Base-by-base conservation (phyloP, 805 yeast genomes). In the Tetrapisispora arboricola region DNA sequence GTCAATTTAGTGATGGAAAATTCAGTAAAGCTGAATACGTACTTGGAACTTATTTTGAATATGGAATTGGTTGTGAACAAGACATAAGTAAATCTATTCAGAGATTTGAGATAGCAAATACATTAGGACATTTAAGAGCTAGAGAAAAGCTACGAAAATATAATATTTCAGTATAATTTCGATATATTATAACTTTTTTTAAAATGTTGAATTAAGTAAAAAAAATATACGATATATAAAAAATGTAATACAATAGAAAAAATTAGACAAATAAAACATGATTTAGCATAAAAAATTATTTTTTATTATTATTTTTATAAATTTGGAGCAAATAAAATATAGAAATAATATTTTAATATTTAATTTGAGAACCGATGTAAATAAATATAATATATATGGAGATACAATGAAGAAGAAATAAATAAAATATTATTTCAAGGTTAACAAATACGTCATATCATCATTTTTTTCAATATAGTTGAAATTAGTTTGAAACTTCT, bases 11-110 rank as follows among this genome's bases (percentile, higher is more conserved):
- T 0, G 75, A 74, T 41, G 71, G 70, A 20, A 80, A 79, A 19
- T 65, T 76, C 40, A 65, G 73, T 1, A 73, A 77, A 45, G 85
- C 84, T 2, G 78, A 79, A 49, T 82, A 75, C 53, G 82, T 84
- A 31, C 54, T 83, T 30, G 90, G 84, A 0, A 72, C 75, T 49
- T 82, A 76, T 52, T 71, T 69, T 51, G 85, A 79, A 50, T 75
- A 71, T 36, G 88, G 88, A 2, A 68, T 80, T 28, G 82, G 79
- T 5, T 72, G 76, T 32, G 58, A 60, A 4, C 56, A 57, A 20
- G 67, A 74, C 55, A 16, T 60, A 12, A 62, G 57, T 13, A 53
- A 62, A 51, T 80, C 85, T 0, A 50, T 52, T 31, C 60, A 61
- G 39, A 76, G 73, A 63, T 80, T 76, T 55, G 58, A 61, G 41